These are phyloP conservation scores for Cystobasidium onofrii DNA, from an alignment of 768 basidiomycete genomes.

Conservation along the genomic window DNA sequence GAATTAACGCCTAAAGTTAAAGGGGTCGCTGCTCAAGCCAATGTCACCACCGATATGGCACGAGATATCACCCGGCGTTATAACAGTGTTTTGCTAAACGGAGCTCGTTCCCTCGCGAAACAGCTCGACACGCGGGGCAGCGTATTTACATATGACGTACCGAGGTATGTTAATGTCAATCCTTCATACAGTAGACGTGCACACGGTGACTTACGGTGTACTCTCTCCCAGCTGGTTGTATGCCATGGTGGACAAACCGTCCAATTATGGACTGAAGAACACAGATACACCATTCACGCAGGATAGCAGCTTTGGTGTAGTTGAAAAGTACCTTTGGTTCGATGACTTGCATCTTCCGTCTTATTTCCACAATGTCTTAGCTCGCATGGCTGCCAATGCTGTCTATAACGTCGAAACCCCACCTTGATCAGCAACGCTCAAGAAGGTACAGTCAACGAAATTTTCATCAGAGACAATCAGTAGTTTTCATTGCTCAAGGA, in stretches of 20 bases:
- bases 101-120: not conserved
- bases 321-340: not conserved
- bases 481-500: too few species aligned
- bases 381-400: not conserved
- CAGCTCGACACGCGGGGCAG: not conserved
- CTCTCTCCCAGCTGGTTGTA: not conserved
- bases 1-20: constrained; percentile 2
- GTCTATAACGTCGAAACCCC: not conserved
- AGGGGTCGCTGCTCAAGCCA: not conserved
- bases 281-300: not conserved
- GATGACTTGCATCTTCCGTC: not conserved
- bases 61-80: constrained; percentile 10
- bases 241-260: not conserved
- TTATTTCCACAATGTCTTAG: not conserved
- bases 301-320: not conserved
- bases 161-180: not conserved
- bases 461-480: too few species aligned
- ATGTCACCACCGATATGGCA: constrained; percentile 1
- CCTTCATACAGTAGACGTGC: not conserved
- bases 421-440: too few species aligned
- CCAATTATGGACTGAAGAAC: not conserved
- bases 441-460: too few species aligned
- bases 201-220: not conserved
- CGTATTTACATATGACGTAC: constrained; percentile 27
- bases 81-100: constrained; percentile 12